Evolutionary conservation across 768 basidiomycete species (phyloP).

Genomic region (Suillus hirtellus): DNA sequence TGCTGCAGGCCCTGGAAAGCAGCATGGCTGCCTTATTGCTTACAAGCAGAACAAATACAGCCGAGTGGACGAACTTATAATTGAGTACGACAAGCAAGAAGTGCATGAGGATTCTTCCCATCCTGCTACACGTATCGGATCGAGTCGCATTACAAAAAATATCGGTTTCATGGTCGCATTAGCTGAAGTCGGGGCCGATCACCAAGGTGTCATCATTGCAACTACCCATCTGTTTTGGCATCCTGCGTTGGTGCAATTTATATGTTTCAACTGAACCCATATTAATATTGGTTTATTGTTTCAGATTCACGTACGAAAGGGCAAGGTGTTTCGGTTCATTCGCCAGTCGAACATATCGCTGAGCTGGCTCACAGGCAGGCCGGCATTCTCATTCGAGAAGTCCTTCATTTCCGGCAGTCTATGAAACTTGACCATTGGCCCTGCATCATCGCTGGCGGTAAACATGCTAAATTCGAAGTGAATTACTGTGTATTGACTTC

Average conservation of each 20-base stretch:
- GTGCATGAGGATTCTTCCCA: conserved; percentile 41
- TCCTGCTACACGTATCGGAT: conserved; percentile 44
- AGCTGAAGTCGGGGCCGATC: conserved; percentile 37
- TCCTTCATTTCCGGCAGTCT: conserved; percentile 52
- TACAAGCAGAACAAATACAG: conserved; percentile 58
- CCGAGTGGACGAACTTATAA: conserved; percentile 43
- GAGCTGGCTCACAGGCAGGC: conserved; percentile 57
- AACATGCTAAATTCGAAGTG: neutral
- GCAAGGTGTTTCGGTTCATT: conserved; percentile 46
- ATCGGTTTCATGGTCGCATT: conserved; percentile 77
- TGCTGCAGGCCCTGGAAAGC: conserved; percentile 71
- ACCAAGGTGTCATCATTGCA: conserved; percentile 67
- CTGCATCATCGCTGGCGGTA: conserved; percentile 83
- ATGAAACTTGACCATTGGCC: conserved; percentile 61
- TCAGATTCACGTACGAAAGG: conserved; percentile 72
- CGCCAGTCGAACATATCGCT: neutral
- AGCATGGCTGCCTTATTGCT: conserved; percentile 84
- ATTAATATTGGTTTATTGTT: neutral
- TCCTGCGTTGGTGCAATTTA: conserved; percentile 58
- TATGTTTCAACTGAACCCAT: neutral
- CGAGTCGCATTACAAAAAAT: conserved; percentile 75
- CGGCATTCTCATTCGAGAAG: conserved; percentile 69
- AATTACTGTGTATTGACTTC: conserved; percentile 5
- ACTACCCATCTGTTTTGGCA: conserved; percentile 98
- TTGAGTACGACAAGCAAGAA: conserved; percentile 71